Conservation (phyloP, 2,329 filamentous ascomycete species). For the Sclerotinia sclerotiorum region DNA sequence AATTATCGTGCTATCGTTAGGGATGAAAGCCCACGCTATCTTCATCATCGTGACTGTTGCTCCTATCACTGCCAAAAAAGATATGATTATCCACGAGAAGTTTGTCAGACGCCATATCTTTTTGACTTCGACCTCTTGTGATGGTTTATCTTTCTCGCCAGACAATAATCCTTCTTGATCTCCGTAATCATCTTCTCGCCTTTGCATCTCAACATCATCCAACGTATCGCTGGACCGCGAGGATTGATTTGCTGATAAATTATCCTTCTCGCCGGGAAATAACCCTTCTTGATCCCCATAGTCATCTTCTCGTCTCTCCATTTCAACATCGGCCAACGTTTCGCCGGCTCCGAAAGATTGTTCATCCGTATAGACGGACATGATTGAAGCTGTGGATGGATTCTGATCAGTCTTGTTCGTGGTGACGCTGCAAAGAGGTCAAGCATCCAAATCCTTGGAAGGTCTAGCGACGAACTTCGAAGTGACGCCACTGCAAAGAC, state of each 20-base stretch:
- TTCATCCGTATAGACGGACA: conserved; percentile 28
- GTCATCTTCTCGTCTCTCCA: conserved; percentile 34
- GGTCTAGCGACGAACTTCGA: not conserved
- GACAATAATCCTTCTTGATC: conserved; percentile 27
- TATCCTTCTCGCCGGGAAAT: conserved; percentile 3
- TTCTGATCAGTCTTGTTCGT: conserved; percentile 2
- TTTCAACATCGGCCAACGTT: conserved; percentile 35
- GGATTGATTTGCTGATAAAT: conserved; percentile 21
- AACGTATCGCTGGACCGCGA: conserved; percentile 27
- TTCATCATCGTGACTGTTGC: conserved; percentile 32
- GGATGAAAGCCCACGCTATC: conserved; percentile 35
- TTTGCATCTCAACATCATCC: conserved; percentile 37
- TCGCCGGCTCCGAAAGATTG: conserved; percentile 23
- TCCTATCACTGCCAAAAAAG: conserved; percentile 28
- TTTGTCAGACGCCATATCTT: conserved; percentile 39
- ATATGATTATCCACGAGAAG: conserved; percentile 34
- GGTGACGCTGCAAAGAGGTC: not conserved
- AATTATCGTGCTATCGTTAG: conserved; percentile 15
- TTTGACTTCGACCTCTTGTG: conserved; percentile 29
- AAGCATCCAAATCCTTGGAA: not conserved
- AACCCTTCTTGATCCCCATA: conserved; percentile 29
- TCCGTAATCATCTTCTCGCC: conserved; percentile 31
- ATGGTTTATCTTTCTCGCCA: conserved; percentile 19
- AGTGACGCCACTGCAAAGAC: not conserved
- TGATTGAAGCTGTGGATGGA: not conserved